Base-by-base conservation (phyloP, 768 basidiomycete genomes). In the Tulasnella sp. region DNA sequence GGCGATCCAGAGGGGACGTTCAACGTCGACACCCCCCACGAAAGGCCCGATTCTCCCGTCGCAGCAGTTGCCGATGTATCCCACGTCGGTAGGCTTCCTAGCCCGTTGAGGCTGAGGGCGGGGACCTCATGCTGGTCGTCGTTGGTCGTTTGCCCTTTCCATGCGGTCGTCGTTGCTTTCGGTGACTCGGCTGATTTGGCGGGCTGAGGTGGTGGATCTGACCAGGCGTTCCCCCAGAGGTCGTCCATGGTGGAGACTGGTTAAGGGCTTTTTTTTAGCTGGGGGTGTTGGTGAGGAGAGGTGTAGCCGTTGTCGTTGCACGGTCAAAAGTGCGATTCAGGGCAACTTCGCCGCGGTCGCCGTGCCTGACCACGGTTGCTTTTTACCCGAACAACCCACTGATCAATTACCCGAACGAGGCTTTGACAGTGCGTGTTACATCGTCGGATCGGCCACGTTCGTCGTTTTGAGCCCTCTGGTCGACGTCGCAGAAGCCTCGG, bases 201-300 rank as follows among this genome's bases (percentile, higher is more conserved):
- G 4, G 40, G n/a, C 22, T 69, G 40, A 19, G 68, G 41, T 32
- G 68, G 39, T 41, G 86, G 78, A 74, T 87, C 86, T 71, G 83
- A 84, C 89, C 88, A 90, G 71, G 87, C 85, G 79, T 88, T 89
- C 47, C 86, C 86, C 87, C 90, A 92, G 64, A 89, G 87, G 79
- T 92, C 87, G 75, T 91, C 89, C 89, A 91, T 91, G 63, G 34
- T 22, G 47, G 17, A 52, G 47, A 22, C 17, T 22, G 26, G 6
- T 22, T 52, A 52, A 8, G 47, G 47, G 47, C 8, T 19, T 17
- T 16, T 52, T 52, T 52, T 52, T 52, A 22, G 47, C 26, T 52
- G 47, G 47, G 14, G 19, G 19, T n/a, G n/a, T n/a, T n/a, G n/a
- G n/a, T n/a, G n/a, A n/a, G n/a, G n/a, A n/a, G n/a, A n/a, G n/a